Percentiles rank a stretch among this genome's conserved stretches.
Conservation (phyloP, 495 filamentous ascomycete species). For the Aspergillus nidulans region DNA sequence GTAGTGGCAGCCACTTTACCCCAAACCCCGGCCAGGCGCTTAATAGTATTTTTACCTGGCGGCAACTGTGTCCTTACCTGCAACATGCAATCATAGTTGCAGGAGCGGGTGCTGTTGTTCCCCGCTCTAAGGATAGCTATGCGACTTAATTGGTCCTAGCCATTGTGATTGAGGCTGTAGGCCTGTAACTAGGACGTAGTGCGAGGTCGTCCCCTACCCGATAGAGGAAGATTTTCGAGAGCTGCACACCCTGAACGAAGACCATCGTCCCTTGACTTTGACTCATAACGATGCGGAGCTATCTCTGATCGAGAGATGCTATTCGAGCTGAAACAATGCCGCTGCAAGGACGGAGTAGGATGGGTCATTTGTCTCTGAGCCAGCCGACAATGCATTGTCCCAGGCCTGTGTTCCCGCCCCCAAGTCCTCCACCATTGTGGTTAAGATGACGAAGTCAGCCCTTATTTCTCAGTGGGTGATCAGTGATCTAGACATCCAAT, state of each 20-base stretch:
- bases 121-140: background rate
- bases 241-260: too few species aligned
- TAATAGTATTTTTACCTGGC: background rate
- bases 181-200: background rate
- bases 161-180: background rate
- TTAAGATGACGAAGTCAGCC: too few species aligned
- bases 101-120: background rate
- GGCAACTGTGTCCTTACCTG: background rate
- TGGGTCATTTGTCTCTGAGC: too few species aligned
- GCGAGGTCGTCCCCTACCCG: background rate
- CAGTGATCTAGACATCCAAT: too few species aligned
- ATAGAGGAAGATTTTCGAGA: too few species aligned
- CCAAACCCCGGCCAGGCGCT: background rate
- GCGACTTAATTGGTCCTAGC: background rate
- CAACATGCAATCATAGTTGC: background rate
- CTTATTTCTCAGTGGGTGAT: too few species aligned
- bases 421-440: too few species aligned
- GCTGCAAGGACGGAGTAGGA: too few species aligned
- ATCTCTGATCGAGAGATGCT: too few species aligned
- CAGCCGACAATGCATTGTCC: too few species aligned
- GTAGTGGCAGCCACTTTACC: background rate
- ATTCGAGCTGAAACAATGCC: too few species aligned
- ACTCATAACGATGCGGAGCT: background rate
- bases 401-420: too few species aligned
- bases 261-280: background rate